Conservation (phyloP, 768 basidiomycete species). For the Suillus tomentosus region DNA sequence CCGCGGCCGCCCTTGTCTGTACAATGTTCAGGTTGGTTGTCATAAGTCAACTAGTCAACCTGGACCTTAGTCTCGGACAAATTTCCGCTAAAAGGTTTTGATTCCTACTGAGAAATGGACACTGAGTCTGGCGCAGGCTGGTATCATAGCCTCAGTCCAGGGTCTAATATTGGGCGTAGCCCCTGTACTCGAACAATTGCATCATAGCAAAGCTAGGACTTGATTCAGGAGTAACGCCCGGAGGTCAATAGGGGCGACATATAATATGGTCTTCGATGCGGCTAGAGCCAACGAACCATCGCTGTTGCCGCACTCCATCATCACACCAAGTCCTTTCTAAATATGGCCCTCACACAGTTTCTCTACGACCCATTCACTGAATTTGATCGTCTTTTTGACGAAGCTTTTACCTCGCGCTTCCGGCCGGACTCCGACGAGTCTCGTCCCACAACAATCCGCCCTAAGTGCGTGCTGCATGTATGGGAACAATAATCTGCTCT, state of each 20-base stretch:
- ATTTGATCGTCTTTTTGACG: slow-evolving; percentile 47
- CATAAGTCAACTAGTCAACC: neutral
- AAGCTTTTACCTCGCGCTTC: slow-evolving; percentile 31
- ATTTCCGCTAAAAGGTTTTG: neutral
- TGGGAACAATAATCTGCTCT: rapidly evolving
- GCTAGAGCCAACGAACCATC: neutral
- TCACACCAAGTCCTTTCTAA: neutral
- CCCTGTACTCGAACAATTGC: too few species aligned
- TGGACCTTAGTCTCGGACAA: neutral
- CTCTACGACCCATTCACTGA: slow-evolving; percentile 46
- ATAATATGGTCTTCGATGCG: neutral
- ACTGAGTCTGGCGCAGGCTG: too few species aligned
- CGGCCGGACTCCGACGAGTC: slow-evolving; percentile 6
- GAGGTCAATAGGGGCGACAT: neutral
- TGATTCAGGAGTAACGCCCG: neutral
- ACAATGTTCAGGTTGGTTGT: neutral
- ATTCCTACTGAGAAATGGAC: too few species aligned
- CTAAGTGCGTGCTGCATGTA: slow-evolving; percentile 22
- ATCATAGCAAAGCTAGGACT: too few species aligned
- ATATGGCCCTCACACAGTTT: slow-evolving; percentile 32
- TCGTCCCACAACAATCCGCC: slow-evolving; percentile 14
- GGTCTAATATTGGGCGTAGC: too few species aligned
- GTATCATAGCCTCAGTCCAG: too few species aligned
- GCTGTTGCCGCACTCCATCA: neutral
- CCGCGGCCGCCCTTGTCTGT: neutral